phyloP scores from a whole-genome alignment of 345 rosid genomes.

The Corchorus capsularis region DNA sequence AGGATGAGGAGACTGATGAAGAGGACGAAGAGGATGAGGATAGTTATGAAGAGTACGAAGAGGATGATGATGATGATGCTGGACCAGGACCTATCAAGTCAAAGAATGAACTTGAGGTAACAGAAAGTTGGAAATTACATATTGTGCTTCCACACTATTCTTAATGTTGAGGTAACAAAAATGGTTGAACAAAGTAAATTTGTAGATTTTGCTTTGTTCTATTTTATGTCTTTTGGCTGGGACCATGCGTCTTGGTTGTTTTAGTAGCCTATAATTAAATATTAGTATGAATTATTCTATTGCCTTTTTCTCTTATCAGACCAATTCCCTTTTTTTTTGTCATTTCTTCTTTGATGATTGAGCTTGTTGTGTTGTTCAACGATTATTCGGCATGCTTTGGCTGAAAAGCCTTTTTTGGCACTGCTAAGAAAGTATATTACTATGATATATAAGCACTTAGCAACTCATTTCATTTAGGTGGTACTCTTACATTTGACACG shows the following conservation, averaged over 20 bases:
- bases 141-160: conserved; percentile 11
- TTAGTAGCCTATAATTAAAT: background rate
- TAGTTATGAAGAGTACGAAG: conserved; percentile 40
- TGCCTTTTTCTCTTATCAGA: background rate
- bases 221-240: background rate
- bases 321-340: background rate
- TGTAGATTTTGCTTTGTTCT: background rate
- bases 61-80: conserved; percentile 49
- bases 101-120: conserved; percentile 82
- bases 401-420: background rate
- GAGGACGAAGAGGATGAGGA: conserved; percentile 38
- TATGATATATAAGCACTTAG: too few relatives aligned
- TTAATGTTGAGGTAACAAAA: background rate
- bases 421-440: background rate
- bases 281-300: too few relatives aligned
- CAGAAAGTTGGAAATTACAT: background rate
- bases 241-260: background rate
- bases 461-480: too few relatives aligned
- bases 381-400: background rate
- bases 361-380: background rate
- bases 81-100: conserved; percentile 62
- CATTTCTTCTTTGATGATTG: background rate
- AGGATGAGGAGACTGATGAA: conserved; percentile 39
- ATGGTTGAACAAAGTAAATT: background rate
- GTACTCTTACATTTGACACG: too few relatives aligned